Base-by-base conservation (phyloP, 345 rosid genomes). In the Anastatica hierochuntica region DNA sequence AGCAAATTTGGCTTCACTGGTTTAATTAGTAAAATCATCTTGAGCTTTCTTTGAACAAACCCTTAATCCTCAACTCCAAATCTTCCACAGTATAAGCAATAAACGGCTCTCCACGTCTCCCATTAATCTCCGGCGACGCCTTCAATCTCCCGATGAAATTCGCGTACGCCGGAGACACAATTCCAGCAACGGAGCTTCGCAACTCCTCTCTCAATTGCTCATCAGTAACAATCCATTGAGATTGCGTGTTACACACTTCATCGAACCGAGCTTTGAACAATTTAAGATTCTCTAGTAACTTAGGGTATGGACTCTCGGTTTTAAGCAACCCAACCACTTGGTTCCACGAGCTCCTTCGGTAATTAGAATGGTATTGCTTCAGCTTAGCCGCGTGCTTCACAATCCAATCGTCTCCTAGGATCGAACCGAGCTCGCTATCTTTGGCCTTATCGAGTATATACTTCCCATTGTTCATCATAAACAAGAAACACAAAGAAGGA, bases 391-490 rank as follows among this genome's bases (percentile, higher is more conserved):
- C 41, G 54, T 87, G 92, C 65, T 90, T 90, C 31, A 80, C 67
- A 4, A 82, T 77, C 95, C 92, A 87, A 39, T 77, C 96, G 14
- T 90, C 92, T 14, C 92, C 89, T 11, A 87, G 53, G 51, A 90
- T 69, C 3, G 64, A 65, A 6, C 83, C 82, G 15, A 87, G 68
- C 47, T 90, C 95, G 11, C 72, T 74, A 54, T 78, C 92, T 19
- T 40, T 75, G 3, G 68, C 89, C 73, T 90, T 90, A 50, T 84
- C 84, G 34, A 79, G 80, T 62, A 90, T 79, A 60, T 90, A 90
- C 69, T 76, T 84, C 14, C 71, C 81, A 56, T 90, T 90, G 53
- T 87, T 90, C 89, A 90, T 76, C 90, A 86, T 76, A 45, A 90
- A 90, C 29, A 90, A 66, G 49, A 71, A 77, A 40, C 77, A 74